These are phyloP conservation scores for Pseudopyrenochaeta lycopersici DNA, from an alignment of 2,329 filamentous ascomycete species.

Conservation along the genomic window DNA sequence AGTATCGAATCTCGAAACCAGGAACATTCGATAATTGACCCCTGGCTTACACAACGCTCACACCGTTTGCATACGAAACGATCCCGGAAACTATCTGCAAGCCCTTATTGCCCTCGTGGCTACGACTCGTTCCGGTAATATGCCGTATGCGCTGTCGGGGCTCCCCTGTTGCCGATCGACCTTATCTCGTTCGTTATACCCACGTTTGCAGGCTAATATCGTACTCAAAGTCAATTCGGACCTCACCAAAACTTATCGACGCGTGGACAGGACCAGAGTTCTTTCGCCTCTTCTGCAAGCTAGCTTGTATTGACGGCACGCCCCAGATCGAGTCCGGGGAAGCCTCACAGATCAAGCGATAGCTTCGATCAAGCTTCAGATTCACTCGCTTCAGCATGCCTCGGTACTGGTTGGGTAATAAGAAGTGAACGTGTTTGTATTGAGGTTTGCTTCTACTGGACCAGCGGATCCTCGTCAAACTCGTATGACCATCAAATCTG, in stretches of 20 bases:
- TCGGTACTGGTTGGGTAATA: background rate
- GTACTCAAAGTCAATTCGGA: conserved; percentile 6
- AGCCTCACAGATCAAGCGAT: background rate
- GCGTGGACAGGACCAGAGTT: background rate
- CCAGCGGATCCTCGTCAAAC: no score
- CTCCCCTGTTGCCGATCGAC: conserved; percentile 11
- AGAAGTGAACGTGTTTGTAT: background rate
- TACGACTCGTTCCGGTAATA: background rate
- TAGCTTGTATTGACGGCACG: background rate
- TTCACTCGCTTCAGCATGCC: background rate
- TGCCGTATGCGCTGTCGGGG: conserved; percentile 1
- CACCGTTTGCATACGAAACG: background rate
- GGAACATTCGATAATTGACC: conserved; percentile 5
- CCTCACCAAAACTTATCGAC: conserved; percentile 1
- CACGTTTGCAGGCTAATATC: background rate
- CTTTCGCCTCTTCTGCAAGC: background rate
- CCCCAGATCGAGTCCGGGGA: background rate
- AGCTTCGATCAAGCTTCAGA: background rate
- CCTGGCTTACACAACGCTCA: conserved; percentile 3
- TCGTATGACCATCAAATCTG: no score
- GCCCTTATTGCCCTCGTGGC: conserved; percentile 2
- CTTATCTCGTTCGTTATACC: conserved; percentile 1
- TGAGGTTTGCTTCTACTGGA: background rate
- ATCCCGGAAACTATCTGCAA: background rate
- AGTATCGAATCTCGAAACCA: conserved; percentile 3